Percentiles rank a stretch among this genome's conserved stretches.
Conservation (phyloP, 139 green algal species). For the Picochlorum sp. region DNA sequence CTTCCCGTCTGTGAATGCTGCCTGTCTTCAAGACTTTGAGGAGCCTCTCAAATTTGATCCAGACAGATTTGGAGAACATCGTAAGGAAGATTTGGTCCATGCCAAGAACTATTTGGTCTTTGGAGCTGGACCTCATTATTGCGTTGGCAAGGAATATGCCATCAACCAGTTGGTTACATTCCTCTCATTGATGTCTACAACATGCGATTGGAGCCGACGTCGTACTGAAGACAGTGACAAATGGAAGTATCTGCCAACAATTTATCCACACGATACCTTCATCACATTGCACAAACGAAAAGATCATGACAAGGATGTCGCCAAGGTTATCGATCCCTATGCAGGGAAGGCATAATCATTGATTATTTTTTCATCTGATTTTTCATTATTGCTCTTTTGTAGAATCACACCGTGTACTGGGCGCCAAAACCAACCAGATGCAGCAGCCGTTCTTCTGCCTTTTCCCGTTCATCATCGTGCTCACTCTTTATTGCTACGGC, state of each 20-base stretch:
- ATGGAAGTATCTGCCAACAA: constrained; percentile 72
- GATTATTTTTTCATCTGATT: too few species aligned
- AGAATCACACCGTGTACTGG: too few species aligned
- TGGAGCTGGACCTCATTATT: constrained; percentile 77
- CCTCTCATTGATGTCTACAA: constrained; percentile 58
- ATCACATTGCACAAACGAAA: constrained; percentile 34
- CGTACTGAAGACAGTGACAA: constrained; percentile 32
- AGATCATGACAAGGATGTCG: constrained; percentile 5
- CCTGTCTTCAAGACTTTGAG: constrained; percentile 55
- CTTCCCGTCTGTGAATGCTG: constrained; percentile 56
- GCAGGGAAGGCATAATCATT: neutral
- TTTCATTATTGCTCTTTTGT: too few species aligned
- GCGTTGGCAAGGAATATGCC: constrained; percentile 76
- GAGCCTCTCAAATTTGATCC: constrained; percentile 68
- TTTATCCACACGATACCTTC: constrained; percentile 70
- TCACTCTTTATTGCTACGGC: too few species aligned
- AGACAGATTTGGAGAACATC: constrained; percentile 66
- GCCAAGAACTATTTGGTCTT: constrained; percentile 74
- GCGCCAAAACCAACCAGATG: too few species aligned
- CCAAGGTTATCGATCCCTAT: neutral
- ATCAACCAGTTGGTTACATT: constrained; percentile 73
- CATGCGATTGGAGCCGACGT: constrained; percentile 45
- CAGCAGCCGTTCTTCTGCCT: too few species aligned
- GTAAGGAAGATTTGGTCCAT: constrained; percentile 66
- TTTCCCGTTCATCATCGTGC: too few species aligned